Evolutionary conservation across 129 eudicot species (phyloP), one percentile per base, ranked within the genome.

Genomic region (Silybum marianum): DNA sequence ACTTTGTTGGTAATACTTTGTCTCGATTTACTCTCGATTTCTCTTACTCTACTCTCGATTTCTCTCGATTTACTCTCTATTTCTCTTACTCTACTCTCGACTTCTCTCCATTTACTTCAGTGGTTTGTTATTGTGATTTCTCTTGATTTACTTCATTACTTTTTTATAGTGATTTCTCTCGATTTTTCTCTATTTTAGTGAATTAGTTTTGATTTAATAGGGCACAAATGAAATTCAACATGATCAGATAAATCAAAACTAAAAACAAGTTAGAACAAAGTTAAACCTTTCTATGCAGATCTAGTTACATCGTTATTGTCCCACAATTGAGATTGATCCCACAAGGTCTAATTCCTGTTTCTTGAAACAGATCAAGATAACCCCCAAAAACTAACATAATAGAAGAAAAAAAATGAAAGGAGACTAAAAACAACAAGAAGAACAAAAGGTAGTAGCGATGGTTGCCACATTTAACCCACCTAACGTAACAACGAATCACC

Each of bases 281-380:
- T 32, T 30, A 4, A 62, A 91, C 93, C 96, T 93, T 93, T 85
- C 84, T 93, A 6, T 89, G 85, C 77, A 84, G 92, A 93, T 93
- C 90, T 80, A 71, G 94, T 87, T 85, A 93, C 95, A 91, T 89
- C 80, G 58, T 87, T 71, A 60, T 21, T 54, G 26, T 58, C 26
- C 80, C 48, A 75, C 60, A 75, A 69, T 38, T 44, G 13, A 78
- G 75, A 80, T 58, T 18, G 22, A 36, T 39, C 36, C 22, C 32
- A 39, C 58, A 21, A 46, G n/a, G 75, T 39, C 9, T 7, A 28
- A 44, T 63, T 44, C 11, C 63, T 11, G 32, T 51, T 46, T 68
- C 51, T 2, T 7, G 30, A 69, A 48, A 80, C 85, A 30, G 74
- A 83, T 67, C 83, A 48, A 32, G 9, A 46, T 8, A 71, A 18